These are phyloP conservation scores for Lachancea kluyveri DNA, from an alignment of 805 yeast species.

Conservation along the genomic window DNA sequence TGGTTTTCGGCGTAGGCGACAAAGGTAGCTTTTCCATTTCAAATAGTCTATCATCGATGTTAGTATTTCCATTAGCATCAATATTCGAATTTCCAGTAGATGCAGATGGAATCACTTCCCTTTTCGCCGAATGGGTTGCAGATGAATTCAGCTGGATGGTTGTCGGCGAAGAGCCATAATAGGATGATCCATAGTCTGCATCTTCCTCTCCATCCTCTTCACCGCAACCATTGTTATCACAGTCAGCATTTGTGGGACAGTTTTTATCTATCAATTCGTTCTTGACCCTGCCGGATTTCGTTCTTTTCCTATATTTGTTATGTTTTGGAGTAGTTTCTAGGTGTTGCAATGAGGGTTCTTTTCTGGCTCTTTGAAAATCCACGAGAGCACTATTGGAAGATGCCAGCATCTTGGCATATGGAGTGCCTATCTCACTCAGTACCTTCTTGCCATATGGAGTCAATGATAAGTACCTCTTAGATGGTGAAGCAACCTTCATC, in stretches of 20 bases:
- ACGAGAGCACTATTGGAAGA: slow-evolving; percentile 29
- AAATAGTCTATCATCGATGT: slow-evolving; percentile 18
- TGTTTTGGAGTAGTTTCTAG: slow-evolving; percentile 7
- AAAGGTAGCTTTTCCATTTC: slow-evolving; percentile 18
- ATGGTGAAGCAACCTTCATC: slow-evolving; percentile 24
- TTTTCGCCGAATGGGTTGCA: slow-evolving; percentile 24
- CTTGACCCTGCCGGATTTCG: too few species aligned
- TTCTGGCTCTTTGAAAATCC: slow-evolving; percentile 29
- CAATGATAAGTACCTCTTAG: slow-evolving; percentile 23
- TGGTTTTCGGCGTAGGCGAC: slow-evolving; percentile 30
- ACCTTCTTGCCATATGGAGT: slow-evolving; percentile 31
- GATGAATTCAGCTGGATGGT: slow-evolving; percentile 32
- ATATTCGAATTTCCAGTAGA: too few species aligned
- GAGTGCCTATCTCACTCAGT: slow-evolving; percentile 28
- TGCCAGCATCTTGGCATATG: slow-evolving; percentile 19
- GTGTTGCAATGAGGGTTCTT: slow-evolving; percentile 16
- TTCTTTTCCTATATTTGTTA: slow-evolving; percentile 1
- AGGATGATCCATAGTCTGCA: slow-evolving; percentile 10
- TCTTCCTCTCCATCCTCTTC: slow-evolving; percentile 11
- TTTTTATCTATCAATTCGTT: slow-evolving; percentile 1
- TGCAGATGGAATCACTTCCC: slow-evolving; percentile 6
- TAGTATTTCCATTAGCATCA: too few species aligned
- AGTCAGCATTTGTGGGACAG: background rate
- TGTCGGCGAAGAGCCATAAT: slow-evolving; percentile 32
- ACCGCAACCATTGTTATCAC: background rate